phyloP scores from a whole-genome alignment of 345 rosid genomes.

The Arabidopsis thaliana region TAIR10.1 NC_003070.9:29911501-29912000 shows the following conservation, averaged over 20 bases:
- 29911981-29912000: background rate
- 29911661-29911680: conserved; percentile 59
- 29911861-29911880: background rate
- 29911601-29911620: background rate
- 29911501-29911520: conserved; percentile 83
- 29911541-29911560: conserved; percentile 91
- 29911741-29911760: conserved; percentile 42
- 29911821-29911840: too few relatives aligned
- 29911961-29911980: conserved; percentile 2
- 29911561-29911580: background rate
- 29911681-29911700: conserved; percentile 55
- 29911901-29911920: background rate
- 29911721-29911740: background rate
- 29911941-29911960: conserved; percentile 20
- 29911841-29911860: background rate
- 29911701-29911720: conserved; percentile 39
- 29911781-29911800: conserved; percentile 69
- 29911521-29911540: conserved; percentile 52
- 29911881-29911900: background rate
- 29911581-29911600: too few relatives aligned
- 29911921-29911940: conserved; percentile 32
- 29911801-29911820: conserved; percentile 51
- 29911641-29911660: conserved; percentile 50
- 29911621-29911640: conserved; percentile 45
- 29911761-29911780: conserved; percentile 52